Evolutionary conservation across 805 yeast species (phyloP).

Genomic region (Vanderwaltozyma tropicalis): DNA sequence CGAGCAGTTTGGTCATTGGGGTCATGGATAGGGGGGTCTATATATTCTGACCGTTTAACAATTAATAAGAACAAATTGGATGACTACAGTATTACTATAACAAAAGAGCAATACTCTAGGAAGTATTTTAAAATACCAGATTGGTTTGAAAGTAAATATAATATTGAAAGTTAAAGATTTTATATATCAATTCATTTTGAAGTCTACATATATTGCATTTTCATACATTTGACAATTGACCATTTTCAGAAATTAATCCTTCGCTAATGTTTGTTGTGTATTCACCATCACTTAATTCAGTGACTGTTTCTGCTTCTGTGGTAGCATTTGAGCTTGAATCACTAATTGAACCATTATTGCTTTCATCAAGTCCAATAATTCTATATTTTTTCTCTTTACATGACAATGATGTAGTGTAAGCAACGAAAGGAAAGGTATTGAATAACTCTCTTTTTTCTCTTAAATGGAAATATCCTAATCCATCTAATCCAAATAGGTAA

Average conservation of each 20-base stretch:
- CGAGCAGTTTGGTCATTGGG: not conserved
- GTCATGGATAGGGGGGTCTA: conserved; percentile 3
- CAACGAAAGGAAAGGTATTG: not conserved
- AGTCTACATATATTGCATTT: too few relatives aligned
- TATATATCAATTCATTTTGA: not conserved
- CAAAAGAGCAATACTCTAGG: not conserved
- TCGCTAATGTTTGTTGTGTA: too few relatives aligned
- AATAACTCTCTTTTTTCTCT: conserved; percentile 14
- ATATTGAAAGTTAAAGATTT: not conserved
- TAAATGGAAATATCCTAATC: conserved; percentile 18
- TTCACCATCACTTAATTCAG: too few relatives aligned
- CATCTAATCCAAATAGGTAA: conserved; percentile 18
- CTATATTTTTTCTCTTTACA: too few relatives aligned
- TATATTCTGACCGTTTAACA: not conserved
- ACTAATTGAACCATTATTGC: too few relatives aligned
- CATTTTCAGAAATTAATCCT: too few relatives aligned
- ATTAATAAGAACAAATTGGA: not conserved
- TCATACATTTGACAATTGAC: not conserved
- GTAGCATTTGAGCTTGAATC: too few relatives aligned
- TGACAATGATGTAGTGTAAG: not conserved
- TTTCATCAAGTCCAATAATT: too few relatives aligned
- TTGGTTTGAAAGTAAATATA: conserved; percentile 1
- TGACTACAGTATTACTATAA: not conserved
- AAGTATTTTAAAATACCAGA: not conserved
- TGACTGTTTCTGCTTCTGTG: too few relatives aligned